Conservation (phyloP, 2,329 filamentous ascomycete species). For the Diaporthe australafricana region DNA sequence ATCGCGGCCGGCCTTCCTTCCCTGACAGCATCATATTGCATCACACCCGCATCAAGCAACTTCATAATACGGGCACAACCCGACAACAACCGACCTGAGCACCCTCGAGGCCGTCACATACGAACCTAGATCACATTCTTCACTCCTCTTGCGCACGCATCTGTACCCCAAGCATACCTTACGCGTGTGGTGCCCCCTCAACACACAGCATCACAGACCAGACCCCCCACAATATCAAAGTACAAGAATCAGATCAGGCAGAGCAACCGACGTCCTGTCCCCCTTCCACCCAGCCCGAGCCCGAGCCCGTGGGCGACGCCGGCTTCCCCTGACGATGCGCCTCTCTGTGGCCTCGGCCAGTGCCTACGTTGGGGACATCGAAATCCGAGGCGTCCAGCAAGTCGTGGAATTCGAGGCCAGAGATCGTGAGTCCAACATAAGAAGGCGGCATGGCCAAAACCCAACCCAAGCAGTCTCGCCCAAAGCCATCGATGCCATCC, state of each 20-base stretch:
- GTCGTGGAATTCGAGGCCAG: conserved; percentile 36
- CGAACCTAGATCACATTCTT: conserved; percentile 2
- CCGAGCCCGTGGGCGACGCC: not conserved
- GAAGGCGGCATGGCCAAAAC: not conserved
- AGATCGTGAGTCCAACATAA: conserved; percentile 1
- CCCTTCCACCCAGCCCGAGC: not conserved
- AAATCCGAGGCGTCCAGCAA: conserved; percentile 34
- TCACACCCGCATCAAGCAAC: not conserved
- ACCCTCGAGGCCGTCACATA: not conserved
- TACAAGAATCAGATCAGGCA: not conserved
- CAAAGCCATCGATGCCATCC: conserved; percentile 24
- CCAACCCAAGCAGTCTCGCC: conserved; percentile 27
- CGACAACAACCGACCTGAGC: conserved; percentile 2
- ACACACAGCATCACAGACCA: not conserved
- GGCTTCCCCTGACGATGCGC: conserved; percentile 30
- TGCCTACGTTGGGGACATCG: conserved; percentile 25
- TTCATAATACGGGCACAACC: not conserved
- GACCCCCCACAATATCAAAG: not conserved
- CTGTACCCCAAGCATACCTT: not conserved
- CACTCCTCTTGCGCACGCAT: not conserved
- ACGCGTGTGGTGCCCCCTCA: not conserved
- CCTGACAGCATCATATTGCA: not conserved
- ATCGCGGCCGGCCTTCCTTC: not conserved
- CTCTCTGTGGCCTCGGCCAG: conserved; percentile 17
- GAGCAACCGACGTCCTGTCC: not conserved